Percentiles rank a stretch among this genome's conserved stretches.
These are phyloP conservation scores for Aspergillus nidulans DNA, from an alignment of 495 filamentous ascomycete species.

Conservation along the genomic window DNA sequence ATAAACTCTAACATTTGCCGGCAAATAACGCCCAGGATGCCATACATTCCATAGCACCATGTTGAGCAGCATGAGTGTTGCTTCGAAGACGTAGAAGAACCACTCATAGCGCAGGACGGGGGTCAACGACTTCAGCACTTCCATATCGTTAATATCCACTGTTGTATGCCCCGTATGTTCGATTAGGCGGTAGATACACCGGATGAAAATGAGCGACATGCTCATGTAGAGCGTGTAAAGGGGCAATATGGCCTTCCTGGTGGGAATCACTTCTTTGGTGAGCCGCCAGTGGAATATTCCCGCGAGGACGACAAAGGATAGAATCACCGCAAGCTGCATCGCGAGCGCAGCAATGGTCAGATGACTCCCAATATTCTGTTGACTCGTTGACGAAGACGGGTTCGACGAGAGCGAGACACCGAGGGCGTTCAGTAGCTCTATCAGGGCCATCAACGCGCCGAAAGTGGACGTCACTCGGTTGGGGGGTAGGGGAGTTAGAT, in stretches of 20 bases:
- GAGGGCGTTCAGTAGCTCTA: slow-evolving; percentile 58
- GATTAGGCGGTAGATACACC: slow-evolving; percentile 56
- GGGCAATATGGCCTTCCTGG: slow-evolving; percentile 41
- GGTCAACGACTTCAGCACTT: slow-evolving; percentile 25
- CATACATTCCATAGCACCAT: slow-evolving; percentile 47
- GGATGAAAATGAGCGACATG: slow-evolving; percentile 45
- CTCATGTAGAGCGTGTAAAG: slow-evolving; percentile 55
- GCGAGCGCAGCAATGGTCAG: slow-evolving; percentile 55
- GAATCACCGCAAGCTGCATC: slow-evolving; percentile 53
- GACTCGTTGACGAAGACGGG: slow-evolving; percentile 24
- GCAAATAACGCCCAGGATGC: slow-evolving; percentile 53
- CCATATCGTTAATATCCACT: slow-evolving; percentile 14
- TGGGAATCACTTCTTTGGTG: neutral
- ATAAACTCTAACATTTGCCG: slow-evolving; percentile 49
- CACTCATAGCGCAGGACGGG: slow-evolving; percentile 56
- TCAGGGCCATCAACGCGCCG: slow-evolving; percentile 41
- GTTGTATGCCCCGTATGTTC: slow-evolving; percentile 45
- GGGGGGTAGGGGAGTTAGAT: slow-evolving; percentile 61
- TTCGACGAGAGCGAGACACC: slow-evolving; percentile 54
- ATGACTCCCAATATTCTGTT: slow-evolving; percentile 43
- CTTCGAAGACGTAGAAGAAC: slow-evolving; percentile 65
- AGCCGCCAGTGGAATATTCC: slow-evolving; percentile 53
- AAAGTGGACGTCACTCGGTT: slow-evolving; percentile 45
- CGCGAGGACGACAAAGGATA: slow-evolving; percentile 49
- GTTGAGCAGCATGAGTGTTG: slow-evolving; percentile 53